Percentiles rank a stretch among this genome's conserved stretches.
phyloP scores from a whole-genome alignment of 225 moss, liverwort and hornwort genomes.

The Sphagnum contortum region DNA sequence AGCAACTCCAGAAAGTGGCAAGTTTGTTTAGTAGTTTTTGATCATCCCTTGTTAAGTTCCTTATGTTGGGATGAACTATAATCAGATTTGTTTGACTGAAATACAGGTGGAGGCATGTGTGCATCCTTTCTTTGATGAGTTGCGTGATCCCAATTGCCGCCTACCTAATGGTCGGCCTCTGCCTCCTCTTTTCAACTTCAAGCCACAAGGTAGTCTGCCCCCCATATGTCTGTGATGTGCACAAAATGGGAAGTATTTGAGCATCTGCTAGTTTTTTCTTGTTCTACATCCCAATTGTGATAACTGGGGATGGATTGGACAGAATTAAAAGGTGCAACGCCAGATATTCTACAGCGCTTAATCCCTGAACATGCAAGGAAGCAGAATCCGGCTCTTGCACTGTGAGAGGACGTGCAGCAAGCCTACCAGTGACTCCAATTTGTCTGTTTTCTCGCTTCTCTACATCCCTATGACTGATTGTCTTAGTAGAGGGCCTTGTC shows the following conservation, averaged over 20 bases:
- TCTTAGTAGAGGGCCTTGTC: too few relatives aligned
- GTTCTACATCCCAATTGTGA: background rate
- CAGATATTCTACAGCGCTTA: slow-evolving; percentile 3
- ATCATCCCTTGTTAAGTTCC: too few relatives aligned
- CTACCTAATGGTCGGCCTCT: slow-evolving; percentile 48
- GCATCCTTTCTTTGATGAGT: slow-evolving; percentile 58
- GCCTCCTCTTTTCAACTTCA: slow-evolving; percentile 54
- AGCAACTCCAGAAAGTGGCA: too few relatives aligned
- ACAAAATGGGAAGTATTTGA: too few relatives aligned
- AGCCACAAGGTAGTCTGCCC: slow-evolving; percentile 34
- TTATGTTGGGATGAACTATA: too few relatives aligned
- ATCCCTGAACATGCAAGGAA: slow-evolving; percentile 8
- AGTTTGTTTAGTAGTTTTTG: too few relatives aligned
- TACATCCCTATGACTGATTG: too few relatives aligned
- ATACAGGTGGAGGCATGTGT: slow-evolving; percentile 55
- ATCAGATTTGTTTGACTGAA: background rate
- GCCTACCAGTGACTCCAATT: too few relatives aligned
- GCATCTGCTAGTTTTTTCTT: background rate
- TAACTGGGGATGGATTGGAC: background rate
- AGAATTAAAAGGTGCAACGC: slow-evolving; percentile 6
- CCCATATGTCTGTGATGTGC: background rate
- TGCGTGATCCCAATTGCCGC: slow-evolving; percentile 44
- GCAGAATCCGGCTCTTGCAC: slow-evolving; percentile 5
- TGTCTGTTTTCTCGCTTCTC: too few relatives aligned
- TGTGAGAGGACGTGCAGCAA: background rate